Evolutionary conservation across 176 grass and related monocot genomes (phyloP), one percentile per base, ranked within the genome.

Genomic region (Paspalum vaginatum): DNA sequence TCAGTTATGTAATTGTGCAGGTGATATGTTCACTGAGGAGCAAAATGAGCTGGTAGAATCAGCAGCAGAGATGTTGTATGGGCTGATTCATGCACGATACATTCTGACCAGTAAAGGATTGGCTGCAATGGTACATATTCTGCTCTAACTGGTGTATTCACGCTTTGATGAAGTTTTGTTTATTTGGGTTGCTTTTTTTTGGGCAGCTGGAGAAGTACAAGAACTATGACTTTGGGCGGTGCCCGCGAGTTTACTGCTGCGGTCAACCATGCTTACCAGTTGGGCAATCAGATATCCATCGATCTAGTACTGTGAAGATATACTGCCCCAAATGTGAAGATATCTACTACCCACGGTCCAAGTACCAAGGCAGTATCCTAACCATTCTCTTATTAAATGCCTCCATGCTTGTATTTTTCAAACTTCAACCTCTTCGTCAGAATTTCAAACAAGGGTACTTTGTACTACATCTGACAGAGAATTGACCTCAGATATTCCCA

Each of bases 311-410:
- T 2, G 94, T 97, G 78, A 97, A 93, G 85, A 93, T 93, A 68
- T 97, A 91, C 83, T 97, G 94, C 81, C 91, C 94, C 18, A 97
- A 91, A 63, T 97, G 94, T 67, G 91, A 97, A 86, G 94, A 97
- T 65, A 91, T 97, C 75, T 97, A 97, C 88, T 97, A 91, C 32
- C 94, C 94, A 61, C 85, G 91, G 70, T 97, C 91, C 81, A 97
- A 97, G 72, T 93, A 93, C 84, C 94, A 87, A 92, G 87, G 88
- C 91, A 93, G 94, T 97, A 97, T 93, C 91, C 94, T 97, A 79
- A 85, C 72, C 76, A 80, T 72, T 66, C 60, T 83, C 74, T 83
- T 84, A 79, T 66, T 75, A 87, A 63, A 56, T 76, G 21, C 80
- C 24, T 78, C 50, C 60, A n/a, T 71, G 70, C 16, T 6, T n/a